Evolutionary conservation across 1,284 basidiomycete species (phyloP), one percentile per base, ranked within the genome.

Genomic region (Marasmius oreades): DNA sequence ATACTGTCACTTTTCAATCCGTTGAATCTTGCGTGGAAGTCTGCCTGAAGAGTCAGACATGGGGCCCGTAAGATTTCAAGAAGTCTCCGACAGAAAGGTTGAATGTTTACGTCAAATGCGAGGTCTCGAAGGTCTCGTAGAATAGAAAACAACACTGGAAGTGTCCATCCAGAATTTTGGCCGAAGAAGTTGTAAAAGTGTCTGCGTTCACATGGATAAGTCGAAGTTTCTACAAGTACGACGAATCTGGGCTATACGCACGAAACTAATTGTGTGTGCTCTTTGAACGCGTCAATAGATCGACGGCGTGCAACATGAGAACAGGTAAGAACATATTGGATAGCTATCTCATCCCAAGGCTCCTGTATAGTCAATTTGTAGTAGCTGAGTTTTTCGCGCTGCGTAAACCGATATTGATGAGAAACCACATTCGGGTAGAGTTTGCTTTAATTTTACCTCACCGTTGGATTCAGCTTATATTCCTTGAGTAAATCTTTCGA

Each of bases 281-380:
- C 88, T 63, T 84, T 88, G 69, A 90, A 92, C 42, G 89, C 90
- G 50, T 91, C 89, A 24, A 69, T 75, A 26, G 80, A 77, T 44
- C 84, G 77, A 63, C 83, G 79, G 62, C 81, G 86, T 46, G 82
- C 84, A 39, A 86, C 79, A 68, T 88, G 80, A 46, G 79, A 79
- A 56, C 88, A 85, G 28, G 86, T 84, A 60, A 91, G 70, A 14
- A 90, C 83, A 68, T 92, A 92, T 66, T 89, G 84, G 47, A 91
- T 82, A 5, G 86, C 84, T 62, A 92, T 87, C 56, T 92, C 90
- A 60, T 91, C 90, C 90, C 90, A 92, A 12, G 90, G 90, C 53
- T 69, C 73, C 54, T 81, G 77, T 65, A 92, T 80, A 53, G 77
- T 79, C 11, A 82, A 86, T 62, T 83, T 77, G 64, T 86, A 92